Evolutionary conservation across 176 grass and related monocot genomes (phyloP), one percentile per base, ranked within the genome.

Genomic region (Thinopyrum elongatum): DNA sequence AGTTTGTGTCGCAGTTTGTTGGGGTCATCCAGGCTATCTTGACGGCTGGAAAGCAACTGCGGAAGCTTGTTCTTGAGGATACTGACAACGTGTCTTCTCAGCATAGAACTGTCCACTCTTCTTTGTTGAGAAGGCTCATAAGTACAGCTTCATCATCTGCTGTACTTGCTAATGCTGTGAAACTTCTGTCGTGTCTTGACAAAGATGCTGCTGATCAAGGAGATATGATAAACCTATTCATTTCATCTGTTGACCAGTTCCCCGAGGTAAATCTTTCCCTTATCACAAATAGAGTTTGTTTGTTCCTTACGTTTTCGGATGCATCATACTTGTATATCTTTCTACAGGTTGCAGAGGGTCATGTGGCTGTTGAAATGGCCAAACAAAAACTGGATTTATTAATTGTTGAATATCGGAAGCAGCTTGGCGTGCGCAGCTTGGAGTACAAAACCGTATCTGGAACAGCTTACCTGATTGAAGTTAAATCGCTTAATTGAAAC

Each of bases 401-500:
- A 58, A 95, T 94, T 49, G 36, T 81, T 44, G 93, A 94, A 6
- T 98, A 95, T 34, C 90, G 79, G 70, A 95, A 94, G 78, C 88
- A 95, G 73, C 91, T 94, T 62, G 84, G 84, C 70, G 84, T 94
- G 68, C 69, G n/a, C 57, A 95, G 84, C 84, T 88, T 98, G 74
- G 96, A 95, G 76, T 98, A 94, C 77, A 95, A 94, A 91, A 95
- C 80, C 4, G 47, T 98, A 79, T 65, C 96, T 82, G 96, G 96
- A 77, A 94, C 86, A 41, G 83, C 91, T 76, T 84, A 95, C 80
- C 83, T 98, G 88, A 88, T 98, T 15, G 96, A 98, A 89, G 96
- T 95, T 98, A 89, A 89, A 74, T 85, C 70, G 30, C 46, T 65
- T 78, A 84, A n/a, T 79, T 86, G 42, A 88, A 63, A 85, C 65